Conservation (phyloP, 1,139 yeast genomes). For the Magnusiomyces ingens region DNA sequence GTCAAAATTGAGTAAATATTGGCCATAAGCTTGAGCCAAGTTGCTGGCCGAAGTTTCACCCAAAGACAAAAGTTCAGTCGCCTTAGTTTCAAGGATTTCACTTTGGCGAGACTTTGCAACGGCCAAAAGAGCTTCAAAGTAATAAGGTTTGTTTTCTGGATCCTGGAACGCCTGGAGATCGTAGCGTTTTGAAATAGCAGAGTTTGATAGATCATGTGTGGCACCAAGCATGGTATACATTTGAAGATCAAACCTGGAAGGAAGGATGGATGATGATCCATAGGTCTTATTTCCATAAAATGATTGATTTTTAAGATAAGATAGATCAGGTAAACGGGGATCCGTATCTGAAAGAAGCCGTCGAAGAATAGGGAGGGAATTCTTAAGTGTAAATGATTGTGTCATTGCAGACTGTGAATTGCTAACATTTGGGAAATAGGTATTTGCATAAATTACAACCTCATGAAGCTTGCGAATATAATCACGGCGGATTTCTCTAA, state of each 20-base stretch:
- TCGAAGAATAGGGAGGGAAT: background rate
- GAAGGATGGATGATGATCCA: background rate
- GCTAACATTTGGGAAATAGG: background rate
- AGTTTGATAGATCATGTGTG: conserved; percentile 54
- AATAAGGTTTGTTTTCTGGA: conserved; percentile 46
- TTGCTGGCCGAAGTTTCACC: conserved; percentile 63
- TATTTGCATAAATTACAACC: background rate
- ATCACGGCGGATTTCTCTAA: background rate
- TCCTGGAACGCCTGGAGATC: conserved; percentile 51
- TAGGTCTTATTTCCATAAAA: too few relatives aligned
- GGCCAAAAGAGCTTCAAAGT: conserved; percentile 58
- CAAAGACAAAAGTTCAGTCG: conserved; percentile 44
- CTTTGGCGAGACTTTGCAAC: conserved; percentile 44
- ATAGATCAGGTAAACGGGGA: background rate
- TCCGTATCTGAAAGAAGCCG: background rate
- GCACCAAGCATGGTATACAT: conserved; percentile 41
- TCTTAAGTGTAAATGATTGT: background rate
- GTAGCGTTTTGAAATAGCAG: conserved; percentile 54
- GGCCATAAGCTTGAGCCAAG: conserved; percentile 46
- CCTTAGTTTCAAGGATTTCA: conserved; percentile 44
- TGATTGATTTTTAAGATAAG: too few relatives aligned
- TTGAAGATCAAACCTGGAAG: background rate
- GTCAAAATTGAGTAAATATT: conserved; percentile 43
- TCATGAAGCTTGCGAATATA: conserved; percentile 2
- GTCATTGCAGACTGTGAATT: background rate